Conservation (phyloP, 2,329 filamentous ascomycete genomes). For the Echinosphaeria canescens region DNA sequence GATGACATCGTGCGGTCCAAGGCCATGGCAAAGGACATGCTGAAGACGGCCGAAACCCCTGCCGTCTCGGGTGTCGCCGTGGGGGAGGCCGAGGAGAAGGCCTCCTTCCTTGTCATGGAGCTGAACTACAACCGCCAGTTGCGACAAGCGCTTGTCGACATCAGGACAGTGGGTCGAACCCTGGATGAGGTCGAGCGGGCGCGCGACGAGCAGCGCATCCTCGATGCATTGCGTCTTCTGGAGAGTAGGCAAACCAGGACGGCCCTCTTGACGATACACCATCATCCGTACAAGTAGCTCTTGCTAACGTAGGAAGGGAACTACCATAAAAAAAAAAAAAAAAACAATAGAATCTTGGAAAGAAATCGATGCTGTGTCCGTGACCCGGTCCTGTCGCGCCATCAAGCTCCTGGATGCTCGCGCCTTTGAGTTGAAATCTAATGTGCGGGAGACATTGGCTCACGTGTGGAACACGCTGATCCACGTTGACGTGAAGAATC, state of each 20-base stretch:
- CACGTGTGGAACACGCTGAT: constrained; percentile 53
- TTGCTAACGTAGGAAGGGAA: too few relatives aligned
- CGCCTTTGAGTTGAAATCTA: constrained; percentile 40
- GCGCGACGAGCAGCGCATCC: constrained; percentile 27
- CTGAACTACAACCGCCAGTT: constrained; percentile 36
- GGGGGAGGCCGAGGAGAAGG: constrained; percentile 27
- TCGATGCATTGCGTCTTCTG: constrained; percentile 33
- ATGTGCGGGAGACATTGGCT: constrained; percentile 43
- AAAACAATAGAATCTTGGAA: constrained; percentile 31
- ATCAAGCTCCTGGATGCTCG: constrained; percentile 43
- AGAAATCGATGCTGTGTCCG: constrained; percentile 34
- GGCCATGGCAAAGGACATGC: constrained; percentile 59
- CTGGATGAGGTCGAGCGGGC: constrained; percentile 38
- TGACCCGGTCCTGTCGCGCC: constrained; percentile 37
- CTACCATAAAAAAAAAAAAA: too few relatives aligned
- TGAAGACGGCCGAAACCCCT: constrained; percentile 49
- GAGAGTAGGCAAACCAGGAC: too few relatives aligned
- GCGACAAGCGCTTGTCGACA: constrained; percentile 21
- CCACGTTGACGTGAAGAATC: constrained; percentile 30
- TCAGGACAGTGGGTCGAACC: constrained; percentile 35
- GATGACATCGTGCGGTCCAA: constrained; percentile 68
- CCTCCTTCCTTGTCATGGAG: constrained; percentile 33
- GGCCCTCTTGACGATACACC: too few relatives aligned
- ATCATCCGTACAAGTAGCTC: too few relatives aligned
- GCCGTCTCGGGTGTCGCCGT: constrained; percentile 28